Evolutionary conservation across 345 rosid genomes (phyloP).

Genomic region (Gossypium sturtianum): DNA sequence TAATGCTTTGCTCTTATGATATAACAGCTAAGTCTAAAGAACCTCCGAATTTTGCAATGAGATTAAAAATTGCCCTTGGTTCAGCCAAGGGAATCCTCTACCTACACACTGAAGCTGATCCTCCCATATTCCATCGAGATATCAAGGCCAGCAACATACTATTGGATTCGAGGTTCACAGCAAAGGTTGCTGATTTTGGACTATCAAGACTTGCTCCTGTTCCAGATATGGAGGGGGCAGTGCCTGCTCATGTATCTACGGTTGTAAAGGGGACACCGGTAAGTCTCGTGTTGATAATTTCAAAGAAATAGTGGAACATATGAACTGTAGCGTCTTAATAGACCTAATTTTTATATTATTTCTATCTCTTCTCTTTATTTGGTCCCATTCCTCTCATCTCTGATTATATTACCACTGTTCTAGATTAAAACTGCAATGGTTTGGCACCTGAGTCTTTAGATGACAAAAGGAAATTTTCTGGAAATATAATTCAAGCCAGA

Average conservation of each 20-base stretch:
- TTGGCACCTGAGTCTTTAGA: neutral
- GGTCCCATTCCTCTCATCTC: neutral
- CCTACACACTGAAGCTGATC: conserved; percentile 88
- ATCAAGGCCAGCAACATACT: conserved; percentile 92
- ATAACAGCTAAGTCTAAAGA: conserved; percentile 48
- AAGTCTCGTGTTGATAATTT: conserved; percentile 19
- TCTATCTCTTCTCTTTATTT: neutral
- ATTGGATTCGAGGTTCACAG: conserved; percentile 57
- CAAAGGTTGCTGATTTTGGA: conserved; percentile 98
- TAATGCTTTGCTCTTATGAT: conserved; percentile 10
- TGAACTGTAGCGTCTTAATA: neutral
- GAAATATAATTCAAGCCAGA: neutral
- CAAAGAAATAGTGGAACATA: neutral
- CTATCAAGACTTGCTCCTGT: conserved; percentile 87
- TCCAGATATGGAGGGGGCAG: conserved; percentile 61
- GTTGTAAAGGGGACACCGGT: conserved; percentile 95
- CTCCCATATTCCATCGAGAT: conserved; percentile 91
- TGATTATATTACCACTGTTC: neutral
- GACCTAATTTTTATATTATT: neutral
- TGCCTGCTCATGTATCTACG: conserved; percentile 73
- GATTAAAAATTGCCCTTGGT: conserved; percentile 66
- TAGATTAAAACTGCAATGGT: neutral
- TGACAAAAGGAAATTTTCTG: neutral
- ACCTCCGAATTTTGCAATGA: conserved; percentile 54
- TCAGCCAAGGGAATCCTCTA: conserved; percentile 84